Evolutionary conservation across 768 basidiomycete species (phyloP).

Genomic region (Lanmaoa pseudosensibilis): DNA sequence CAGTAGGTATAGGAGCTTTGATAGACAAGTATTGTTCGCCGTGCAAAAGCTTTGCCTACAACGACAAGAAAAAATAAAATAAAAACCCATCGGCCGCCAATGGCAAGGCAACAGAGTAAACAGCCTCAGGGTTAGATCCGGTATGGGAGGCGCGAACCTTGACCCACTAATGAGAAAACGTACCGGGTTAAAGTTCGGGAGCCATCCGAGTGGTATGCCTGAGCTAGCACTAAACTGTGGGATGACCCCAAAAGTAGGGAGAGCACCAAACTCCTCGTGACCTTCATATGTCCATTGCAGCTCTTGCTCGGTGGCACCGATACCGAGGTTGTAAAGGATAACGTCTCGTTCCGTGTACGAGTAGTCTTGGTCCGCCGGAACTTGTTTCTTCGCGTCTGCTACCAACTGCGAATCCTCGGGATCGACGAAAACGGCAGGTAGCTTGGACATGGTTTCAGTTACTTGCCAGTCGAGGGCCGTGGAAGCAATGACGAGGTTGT

Average conservation of each 20-base stretch:
- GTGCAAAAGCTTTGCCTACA: constrained; percentile 91
- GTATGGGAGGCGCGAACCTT: background rate
- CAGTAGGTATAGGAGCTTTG: constrained; percentile 82
- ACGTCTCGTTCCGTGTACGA: constrained; percentile 87
- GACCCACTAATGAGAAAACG: constrained; percentile 22
- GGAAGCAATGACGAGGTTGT: background rate
- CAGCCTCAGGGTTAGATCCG: background rate
- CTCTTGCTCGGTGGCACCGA: constrained; percentile 92
- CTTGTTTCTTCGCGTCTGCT: constrained; percentile 71
- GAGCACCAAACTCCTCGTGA: constrained; percentile 77
- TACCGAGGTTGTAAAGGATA: constrained; percentile 91
- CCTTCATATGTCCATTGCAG: constrained; percentile 91
- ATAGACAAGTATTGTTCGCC: constrained; percentile 95
- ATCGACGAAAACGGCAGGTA: constrained; percentile 62
- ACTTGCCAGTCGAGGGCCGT: background rate
- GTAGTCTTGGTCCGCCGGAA: constrained; percentile 57
- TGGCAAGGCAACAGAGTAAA: background rate
- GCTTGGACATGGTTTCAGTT: constrained; percentile 32
- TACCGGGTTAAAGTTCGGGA: constrained; percentile 94
- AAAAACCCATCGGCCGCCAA: background rate
- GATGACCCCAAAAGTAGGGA: constrained; percentile 95
- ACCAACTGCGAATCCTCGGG: constrained; percentile 83
- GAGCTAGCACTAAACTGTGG: constrained; percentile 82
- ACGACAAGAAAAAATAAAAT: background rate
- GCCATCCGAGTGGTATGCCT: constrained; percentile 72